A percentile compares a stretch with the other conserved stretches of the same genome.
Evolutionary conservation across 345 rosid species (phyloP).

Genomic region (Eucalyptus cladocalyx): DNA sequence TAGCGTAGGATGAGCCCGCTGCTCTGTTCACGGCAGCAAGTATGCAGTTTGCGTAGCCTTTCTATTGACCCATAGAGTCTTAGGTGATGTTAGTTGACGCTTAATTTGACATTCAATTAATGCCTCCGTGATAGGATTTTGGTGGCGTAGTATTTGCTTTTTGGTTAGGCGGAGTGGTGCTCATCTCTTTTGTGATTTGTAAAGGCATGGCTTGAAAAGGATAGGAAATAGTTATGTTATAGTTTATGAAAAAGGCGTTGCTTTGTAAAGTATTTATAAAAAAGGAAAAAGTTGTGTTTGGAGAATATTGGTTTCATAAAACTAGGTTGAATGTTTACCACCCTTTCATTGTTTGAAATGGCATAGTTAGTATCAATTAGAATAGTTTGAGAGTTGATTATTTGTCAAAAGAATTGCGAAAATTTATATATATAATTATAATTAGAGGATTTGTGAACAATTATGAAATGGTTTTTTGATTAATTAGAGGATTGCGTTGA

Average conservation of each 20-base stretch:
- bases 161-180: background rate
- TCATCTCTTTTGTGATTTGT: background rate
- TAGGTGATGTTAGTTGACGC: too few relatives aligned
- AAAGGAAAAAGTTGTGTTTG: background rate
- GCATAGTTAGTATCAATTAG: too few relatives aligned
- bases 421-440: too few relatives aligned
- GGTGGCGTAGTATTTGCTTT: background rate
- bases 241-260: background rate
- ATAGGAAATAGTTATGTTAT: background rate
- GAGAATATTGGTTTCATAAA: background rate
- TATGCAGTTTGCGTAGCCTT: background rate
- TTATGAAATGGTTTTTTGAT: too few relatives aligned
- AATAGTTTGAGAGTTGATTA: background rate
- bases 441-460: too few relatives aligned
- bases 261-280: too few relatives aligned
- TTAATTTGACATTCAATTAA: too few relatives aligned
- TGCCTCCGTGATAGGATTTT: background rate
- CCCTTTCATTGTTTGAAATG: background rate
- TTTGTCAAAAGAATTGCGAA: too few relatives aligned
- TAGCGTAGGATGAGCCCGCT: background rate
- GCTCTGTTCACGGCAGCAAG: background rate
- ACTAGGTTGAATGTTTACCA: background rate
- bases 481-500: background rate
- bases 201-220: background rate
- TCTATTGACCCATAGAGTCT: background rate